These are phyloP conservation scores for Boletus rubroflammeus DNA, from an alignment of 768 basidiomycete species.

Conservation along the genomic window DNA sequence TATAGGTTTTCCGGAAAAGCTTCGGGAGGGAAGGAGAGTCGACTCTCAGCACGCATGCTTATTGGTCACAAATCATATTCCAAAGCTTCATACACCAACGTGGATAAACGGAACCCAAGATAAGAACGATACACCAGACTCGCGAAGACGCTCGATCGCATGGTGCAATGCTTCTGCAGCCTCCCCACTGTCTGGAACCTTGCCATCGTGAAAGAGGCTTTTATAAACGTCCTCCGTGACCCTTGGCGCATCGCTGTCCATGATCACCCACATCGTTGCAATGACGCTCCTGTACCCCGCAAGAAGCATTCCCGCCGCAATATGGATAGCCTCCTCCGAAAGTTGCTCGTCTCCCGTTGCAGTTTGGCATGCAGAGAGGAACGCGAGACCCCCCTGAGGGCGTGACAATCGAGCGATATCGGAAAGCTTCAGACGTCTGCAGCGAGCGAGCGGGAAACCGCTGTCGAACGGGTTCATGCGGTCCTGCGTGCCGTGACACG, in stretches of 20 bases:
- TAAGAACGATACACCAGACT: not conserved
- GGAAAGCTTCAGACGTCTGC: not conserved
- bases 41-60: too few relatives aligned
- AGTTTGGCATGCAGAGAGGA: not conserved
- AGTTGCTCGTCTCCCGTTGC: not conserved
- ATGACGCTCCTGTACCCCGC: not conserved
- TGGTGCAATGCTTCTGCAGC: not conserved
- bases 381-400: conserved; percentile 28
- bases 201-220: not conserved
- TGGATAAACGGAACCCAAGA: not conserved
- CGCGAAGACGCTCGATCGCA: not conserved
- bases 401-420: not conserved
- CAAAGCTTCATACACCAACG: not conserved
- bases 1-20: not conserved
- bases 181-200: not conserved
- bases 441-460: conserved; percentile 10
- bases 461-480: conserved; percentile 17
- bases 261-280: conserved; percentile 1
- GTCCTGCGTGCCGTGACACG: conserved; percentile 30
- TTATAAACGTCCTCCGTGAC: not conserved
- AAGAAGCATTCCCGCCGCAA: not conserved
- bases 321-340: not conserved
- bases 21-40: not conserved
- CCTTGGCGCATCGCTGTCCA: not conserved
- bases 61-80: not conserved